A percentile compares a stretch with the other conserved stretches of the same genome.
phyloP scores from a whole-genome alignment of 805 yeast genomes.

The Candida methanosorbosa region DNA sequence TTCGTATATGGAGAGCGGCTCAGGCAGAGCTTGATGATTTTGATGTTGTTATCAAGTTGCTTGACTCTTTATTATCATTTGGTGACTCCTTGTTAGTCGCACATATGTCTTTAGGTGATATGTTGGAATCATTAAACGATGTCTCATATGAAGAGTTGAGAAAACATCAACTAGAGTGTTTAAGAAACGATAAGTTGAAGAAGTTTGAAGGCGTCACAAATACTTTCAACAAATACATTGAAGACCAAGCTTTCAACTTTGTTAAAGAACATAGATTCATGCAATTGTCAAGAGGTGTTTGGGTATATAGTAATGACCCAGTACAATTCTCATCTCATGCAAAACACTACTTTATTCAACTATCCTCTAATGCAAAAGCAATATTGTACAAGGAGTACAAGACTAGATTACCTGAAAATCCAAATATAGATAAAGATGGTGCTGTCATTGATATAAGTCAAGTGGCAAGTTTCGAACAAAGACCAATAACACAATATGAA shows the following conservation, averaged over 20 bases:
- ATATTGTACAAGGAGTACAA: conserved; percentile 53
- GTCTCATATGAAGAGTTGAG: conserved; percentile 43
- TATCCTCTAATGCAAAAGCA: conserved; percentile 60
- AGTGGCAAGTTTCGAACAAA: conserved; percentile 41
- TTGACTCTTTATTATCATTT: conserved; percentile 27
- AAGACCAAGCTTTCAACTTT: conserved; percentile 55
- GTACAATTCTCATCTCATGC: conserved; percentile 17
- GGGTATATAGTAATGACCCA: conserved; percentile 67
- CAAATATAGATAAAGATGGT: conserved; percentile 53
- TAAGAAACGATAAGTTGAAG: conserved; percentile 26
- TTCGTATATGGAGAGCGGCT: conserved; percentile 60
- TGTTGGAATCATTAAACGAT: conserved; percentile 32
- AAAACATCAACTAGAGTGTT: conserved; percentile 38
- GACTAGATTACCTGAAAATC: conserved; percentile 35
- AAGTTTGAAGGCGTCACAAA: conserved; percentile 38
- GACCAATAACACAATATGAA: conserved; percentile 30
- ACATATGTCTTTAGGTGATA: conserved; percentile 30
- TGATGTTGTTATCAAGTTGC: conserved; percentile 37
- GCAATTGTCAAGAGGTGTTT: conserved; percentile 66
- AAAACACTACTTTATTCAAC: conserved; percentile 44
- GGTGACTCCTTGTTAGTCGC: conserved; percentile 11
- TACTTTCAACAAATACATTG: conserved; percentile 41
- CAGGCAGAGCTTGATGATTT: conserved; percentile 45
- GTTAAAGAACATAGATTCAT: conserved; percentile 70
- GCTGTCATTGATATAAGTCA: conserved; percentile 41